Percentiles rank a stretch among this genome's conserved stretches.
These are phyloP conservation scores for Avena insularis DNA, from an alignment of 176 grass and related monocot species.

Conservation along the genomic window DNA sequence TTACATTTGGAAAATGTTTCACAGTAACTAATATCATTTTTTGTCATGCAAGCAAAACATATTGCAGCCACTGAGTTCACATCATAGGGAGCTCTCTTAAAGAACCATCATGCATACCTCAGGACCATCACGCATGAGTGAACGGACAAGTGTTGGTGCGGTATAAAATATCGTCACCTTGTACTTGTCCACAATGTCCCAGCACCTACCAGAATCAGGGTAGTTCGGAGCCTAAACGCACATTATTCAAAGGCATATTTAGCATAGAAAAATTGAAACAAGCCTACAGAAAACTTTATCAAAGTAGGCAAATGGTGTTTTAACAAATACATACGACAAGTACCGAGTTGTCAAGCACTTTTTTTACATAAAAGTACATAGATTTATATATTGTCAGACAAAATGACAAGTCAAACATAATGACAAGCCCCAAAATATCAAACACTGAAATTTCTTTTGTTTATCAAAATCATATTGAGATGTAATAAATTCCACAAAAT, in stretches of 20 bases:
- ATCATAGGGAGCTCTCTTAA: not conserved
- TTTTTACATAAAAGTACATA: constrained; percentile 23
- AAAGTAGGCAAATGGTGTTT: constrained; percentile 26
- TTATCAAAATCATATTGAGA: constrained; percentile 10
- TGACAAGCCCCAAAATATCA: not conserved
- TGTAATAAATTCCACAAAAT: constrained; percentile 11
- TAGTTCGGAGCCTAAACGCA: constrained; percentile 79
- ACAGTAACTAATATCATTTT: not conserved
- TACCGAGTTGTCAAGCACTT: constrained; percentile 8
- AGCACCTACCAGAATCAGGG: constrained; percentile 87
- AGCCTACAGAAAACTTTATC: not conserved
- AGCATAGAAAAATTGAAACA: constrained; percentile 25
- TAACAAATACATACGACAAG: constrained; percentile 25
- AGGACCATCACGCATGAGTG: constrained; percentile 86
- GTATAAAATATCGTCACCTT: constrained; percentile 97
- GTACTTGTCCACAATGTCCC: constrained; percentile 98
- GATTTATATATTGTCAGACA: constrained; percentile 21
- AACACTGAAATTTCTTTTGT: constrained; percentile 10
- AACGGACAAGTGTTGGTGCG: constrained; percentile 87
- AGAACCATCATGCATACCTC: constrained; percentile 57
- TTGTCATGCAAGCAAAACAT: constrained; percentile 32
- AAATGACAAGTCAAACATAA: constrained; percentile 27
- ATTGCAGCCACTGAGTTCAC: constrained; percentile 13
- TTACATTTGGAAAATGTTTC: not conserved
- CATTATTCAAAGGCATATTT: constrained; percentile 43